Percentiles rank a stretch among this genome's conserved stretches.
Evolutionary conservation across 2,329 filamentous ascomycete species (phyloP).

Genomic region (Nemania sp.): DNA sequence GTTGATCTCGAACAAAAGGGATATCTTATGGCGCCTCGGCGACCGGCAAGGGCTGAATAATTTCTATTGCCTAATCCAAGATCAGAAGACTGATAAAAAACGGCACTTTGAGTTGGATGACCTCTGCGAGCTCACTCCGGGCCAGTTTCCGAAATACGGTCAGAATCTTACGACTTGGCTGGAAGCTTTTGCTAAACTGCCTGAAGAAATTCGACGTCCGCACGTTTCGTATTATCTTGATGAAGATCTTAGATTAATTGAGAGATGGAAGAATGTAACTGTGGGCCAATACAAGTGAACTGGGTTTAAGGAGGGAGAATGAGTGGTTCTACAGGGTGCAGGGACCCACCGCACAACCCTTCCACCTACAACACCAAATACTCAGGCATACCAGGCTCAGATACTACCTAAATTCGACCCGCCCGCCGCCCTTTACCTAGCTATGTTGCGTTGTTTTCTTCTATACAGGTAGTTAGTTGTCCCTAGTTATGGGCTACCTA

Average conservation of each 20-base stretch:
- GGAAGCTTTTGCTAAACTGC: neutral
- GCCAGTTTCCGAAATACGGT: neutral
- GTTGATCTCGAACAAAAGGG: neutral
- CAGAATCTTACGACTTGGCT: neutral
- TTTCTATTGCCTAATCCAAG: neutral
- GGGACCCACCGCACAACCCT: too few species aligned
- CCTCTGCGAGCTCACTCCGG: neutral
- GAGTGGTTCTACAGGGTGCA: too few species aligned
- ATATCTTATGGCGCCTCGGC: neutral
- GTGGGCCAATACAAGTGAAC: neutral
- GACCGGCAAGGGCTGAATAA: neutral
- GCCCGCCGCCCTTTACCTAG: too few species aligned
- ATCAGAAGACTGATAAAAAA: neutral
- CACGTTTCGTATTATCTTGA: neutral
- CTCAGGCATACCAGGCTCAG: too few species aligned
- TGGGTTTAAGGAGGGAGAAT: too few species aligned
- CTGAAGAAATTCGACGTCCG: neutral
- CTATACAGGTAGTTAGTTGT: too few species aligned
- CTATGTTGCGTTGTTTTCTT: too few species aligned
- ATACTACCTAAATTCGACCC: too few species aligned
- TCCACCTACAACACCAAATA: too few species aligned
- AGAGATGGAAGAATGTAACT: neutral
- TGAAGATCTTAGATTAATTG: neutral
- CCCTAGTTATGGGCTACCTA: too few species aligned
- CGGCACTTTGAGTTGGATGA: neutral